phyloP scores from a whole-genome alignment of 2,329 filamentous ascomycete genomes.

The Pseudogymnoascus sp. region DNA sequence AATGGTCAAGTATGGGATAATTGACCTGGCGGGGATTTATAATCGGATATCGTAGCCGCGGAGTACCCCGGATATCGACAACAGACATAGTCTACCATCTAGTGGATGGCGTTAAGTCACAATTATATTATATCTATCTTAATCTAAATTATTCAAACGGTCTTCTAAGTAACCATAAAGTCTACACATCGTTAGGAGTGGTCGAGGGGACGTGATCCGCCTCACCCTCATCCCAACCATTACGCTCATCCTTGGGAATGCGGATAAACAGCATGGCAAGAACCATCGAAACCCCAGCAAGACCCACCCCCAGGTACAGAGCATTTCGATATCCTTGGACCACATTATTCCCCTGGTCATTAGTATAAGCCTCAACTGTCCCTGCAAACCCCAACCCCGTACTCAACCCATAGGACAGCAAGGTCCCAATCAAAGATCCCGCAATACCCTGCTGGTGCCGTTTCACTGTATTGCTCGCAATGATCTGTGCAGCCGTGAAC shows the following conservation, averaged over 20 bases:
- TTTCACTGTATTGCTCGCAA: slow-evolving; percentile 44
- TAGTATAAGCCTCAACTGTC: slow-evolving; percentile 30
- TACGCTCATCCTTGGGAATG: slow-evolving; percentile 35
- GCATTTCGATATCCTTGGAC: slow-evolving; percentile 34
- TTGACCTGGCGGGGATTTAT: not conserved
- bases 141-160: not conserved
- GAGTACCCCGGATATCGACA: not conserved
- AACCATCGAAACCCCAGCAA: slow-evolving; percentile 30
- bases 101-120: not conserved
- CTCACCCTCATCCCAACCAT: slow-evolving; percentile 26
- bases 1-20: not conserved
- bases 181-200: not conserved
- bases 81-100: not conserved
- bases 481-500: slow-evolving; percentile 45
- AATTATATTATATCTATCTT: not conserved
- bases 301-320: slow-evolving; percentile 35
- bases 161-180: not conserved
- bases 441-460: slow-evolving; percentile 44
- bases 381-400: slow-evolving; percentile 39
- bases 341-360: slow-evolving; percentile 17
- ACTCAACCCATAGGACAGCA: slow-evolving; percentile 37
- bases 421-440: slow-evolving; percentile 40
- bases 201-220: not conserved
- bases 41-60: not conserved
- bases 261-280: slow-evolving; percentile 34